phyloP scores from a whole-genome alignment of 192 early-diverging fungal species.

The Mortierella alpina region DNA sequence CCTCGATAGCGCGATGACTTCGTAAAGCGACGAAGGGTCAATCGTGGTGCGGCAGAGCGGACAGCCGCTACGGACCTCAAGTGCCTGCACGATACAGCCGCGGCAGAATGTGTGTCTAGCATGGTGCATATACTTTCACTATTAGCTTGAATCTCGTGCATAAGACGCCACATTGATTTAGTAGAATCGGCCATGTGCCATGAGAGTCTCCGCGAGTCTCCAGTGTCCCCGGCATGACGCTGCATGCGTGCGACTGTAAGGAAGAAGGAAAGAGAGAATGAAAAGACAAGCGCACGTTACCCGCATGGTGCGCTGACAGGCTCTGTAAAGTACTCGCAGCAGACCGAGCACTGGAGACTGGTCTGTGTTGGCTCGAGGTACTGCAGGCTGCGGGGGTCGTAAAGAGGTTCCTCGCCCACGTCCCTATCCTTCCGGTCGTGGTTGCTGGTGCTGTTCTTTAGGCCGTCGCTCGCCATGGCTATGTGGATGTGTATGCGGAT shows the following conservation, averaged over 20 bases:
- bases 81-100: constrained; percentile 65
- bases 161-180: background rate
- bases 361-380: constrained; percentile 46
- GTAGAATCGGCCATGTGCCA: too few relatives aligned
- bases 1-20: constrained; percentile 68
- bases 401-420: constrained; percentile 16
- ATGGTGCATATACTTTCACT: too few relatives aligned
- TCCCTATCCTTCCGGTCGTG: background rate
- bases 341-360: constrained; percentile 53
- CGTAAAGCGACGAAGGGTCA: constrained; percentile 52
- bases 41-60: constrained; percentile 70
- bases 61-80: constrained; percentile 60
- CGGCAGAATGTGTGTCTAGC: constrained; percentile 76
- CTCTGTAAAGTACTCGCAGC: constrained; percentile 53
- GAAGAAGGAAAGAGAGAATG: background rate
- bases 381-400: constrained; percentile 43
- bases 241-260: background rate
- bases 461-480: background rate
- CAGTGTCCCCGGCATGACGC: too few relatives aligned
- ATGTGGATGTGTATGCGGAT: constrained; percentile 1
- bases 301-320: constrained; percentile 52
- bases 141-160: background rate
- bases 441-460: constrained; percentile 5
- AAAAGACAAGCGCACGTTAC: constrained; percentile 7
- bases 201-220: too few relatives aligned